A percentile compares a stretch with the other conserved stretches of the same genome.
Conservation (phyloP, 495 filamentous ascomycete genomes). For the Hypoxylon subgilvum region DNA sequence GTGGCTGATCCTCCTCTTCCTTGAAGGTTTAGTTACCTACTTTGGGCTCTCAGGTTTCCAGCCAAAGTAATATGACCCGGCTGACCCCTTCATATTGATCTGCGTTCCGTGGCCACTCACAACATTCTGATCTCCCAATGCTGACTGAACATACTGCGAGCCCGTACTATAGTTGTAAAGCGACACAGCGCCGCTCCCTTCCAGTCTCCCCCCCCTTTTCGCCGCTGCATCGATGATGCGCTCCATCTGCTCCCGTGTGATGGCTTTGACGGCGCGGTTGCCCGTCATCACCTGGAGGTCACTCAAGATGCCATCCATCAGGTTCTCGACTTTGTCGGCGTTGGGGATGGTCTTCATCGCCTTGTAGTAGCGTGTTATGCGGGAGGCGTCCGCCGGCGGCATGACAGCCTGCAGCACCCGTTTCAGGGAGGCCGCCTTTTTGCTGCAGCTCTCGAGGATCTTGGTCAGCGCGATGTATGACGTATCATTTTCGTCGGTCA, state of each 20-base stretch:
- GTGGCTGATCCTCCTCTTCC: too few species aligned
- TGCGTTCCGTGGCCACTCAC: not conserved
- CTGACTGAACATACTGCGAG: not conserved
- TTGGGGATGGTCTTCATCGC: slow-evolving; percentile 35
- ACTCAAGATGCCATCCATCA: slow-evolving; percentile 40
- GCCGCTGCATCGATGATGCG: not conserved
- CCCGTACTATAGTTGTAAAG: not conserved
- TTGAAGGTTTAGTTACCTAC: not conserved
- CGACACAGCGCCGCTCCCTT: not conserved
- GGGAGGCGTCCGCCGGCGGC: slow-evolving; percentile 16
- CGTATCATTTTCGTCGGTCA: slow-evolving; percentile 21
- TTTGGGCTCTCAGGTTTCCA: not conserved
- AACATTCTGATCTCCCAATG: not conserved
- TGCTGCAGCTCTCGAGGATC: slow-evolving; percentile 28
- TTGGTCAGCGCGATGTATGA: slow-evolving; percentile 23
- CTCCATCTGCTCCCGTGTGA: not conserved
- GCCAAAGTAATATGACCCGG: not conserved
- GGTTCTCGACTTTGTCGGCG: slow-evolving; percentile 33
- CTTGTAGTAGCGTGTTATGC: slow-evolving; percentile 15
- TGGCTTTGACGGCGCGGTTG: not conserved
- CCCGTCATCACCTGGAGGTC: slow-evolving; percentile 34
- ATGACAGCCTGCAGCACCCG: slow-evolving; percentile 32
- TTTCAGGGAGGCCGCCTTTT: slow-evolving; percentile 31
- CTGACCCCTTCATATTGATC: not conserved
- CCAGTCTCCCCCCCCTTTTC: not conserved